Evolutionary conservation across 768 basidiomycete species (phyloP).

Genomic region (Rickenella mellea): DNA sequence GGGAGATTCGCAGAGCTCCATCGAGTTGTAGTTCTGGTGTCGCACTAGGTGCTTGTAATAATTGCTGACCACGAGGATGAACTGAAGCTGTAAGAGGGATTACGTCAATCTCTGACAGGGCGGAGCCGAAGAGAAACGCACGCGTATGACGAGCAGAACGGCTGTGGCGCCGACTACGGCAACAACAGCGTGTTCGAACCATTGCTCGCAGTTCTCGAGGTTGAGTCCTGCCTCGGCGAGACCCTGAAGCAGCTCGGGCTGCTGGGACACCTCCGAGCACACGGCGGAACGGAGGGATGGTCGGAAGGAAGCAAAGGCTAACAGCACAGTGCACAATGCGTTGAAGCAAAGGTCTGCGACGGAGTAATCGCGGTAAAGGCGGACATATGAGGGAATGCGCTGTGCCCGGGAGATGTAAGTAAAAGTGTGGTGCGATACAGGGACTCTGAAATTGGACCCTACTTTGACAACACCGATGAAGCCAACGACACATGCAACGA

Average conservation of each 20-base stretch:
- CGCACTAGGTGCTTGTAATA: constrained; percentile 49
- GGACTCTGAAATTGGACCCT: constrained; percentile 10
- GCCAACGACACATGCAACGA: constrained; percentile 55
- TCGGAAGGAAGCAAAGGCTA: constrained; percentile 51
- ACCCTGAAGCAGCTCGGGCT: constrained; percentile 65
- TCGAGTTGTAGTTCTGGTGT: constrained; percentile 19
- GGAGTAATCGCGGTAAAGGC: constrained; percentile 76
- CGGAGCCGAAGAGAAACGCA: constrained; percentile 25
- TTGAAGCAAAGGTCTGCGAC: constrained; percentile 72
- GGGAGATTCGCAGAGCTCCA: constrained; percentile 12
- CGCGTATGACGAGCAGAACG: constrained; percentile 55
- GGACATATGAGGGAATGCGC: constrained; percentile 57
- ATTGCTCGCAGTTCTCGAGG: constrained; percentile 73
- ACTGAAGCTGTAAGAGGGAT: constrained; percentile 55
- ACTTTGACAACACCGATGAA: constrained; percentile 65
- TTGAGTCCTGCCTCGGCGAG: constrained; percentile 64
- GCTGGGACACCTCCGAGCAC: constrained; percentile 68
- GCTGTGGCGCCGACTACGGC: constrained; percentile 49
- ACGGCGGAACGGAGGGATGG: constrained; percentile 44
- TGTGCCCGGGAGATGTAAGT: constrained; percentile 19
- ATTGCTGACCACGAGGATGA: constrained; percentile 62
- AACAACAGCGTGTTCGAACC: constrained; percentile 60
- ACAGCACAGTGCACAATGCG: constrained; percentile 44
- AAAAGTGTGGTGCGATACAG: neutral
- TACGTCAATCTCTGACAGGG: neutral